phyloP scores from a whole-genome alignment of 2,329 filamentous ascomycete genomes.

The Botrytis sinoallii region DNA sequence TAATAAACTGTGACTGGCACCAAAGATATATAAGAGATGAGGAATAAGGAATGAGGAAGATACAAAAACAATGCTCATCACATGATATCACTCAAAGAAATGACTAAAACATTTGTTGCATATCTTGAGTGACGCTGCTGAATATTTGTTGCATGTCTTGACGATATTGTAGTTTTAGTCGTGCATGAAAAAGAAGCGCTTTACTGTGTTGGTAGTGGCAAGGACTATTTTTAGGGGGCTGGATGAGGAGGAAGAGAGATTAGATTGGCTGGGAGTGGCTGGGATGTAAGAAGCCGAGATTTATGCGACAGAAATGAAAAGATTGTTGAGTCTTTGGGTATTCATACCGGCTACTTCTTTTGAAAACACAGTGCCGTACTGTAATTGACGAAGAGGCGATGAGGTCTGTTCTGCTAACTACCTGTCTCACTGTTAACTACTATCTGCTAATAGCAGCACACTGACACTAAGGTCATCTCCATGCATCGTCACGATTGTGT shows the following conservation, averaged over 20 bases:
- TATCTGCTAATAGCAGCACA: not conserved
- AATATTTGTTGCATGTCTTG: constrained; percentile 13
- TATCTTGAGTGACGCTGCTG: constrained; percentile 16
- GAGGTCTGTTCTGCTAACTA: not conserved
- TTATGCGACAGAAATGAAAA: not conserved
- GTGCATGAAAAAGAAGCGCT: constrained; percentile 4
- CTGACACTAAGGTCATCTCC: not conserved
- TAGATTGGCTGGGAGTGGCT: constrained; percentile 1
- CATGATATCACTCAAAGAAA: not conserved
- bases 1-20: not conserved
- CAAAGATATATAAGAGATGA: no score
- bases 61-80: not conserved
- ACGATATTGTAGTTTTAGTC: not conserved
- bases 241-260: not conserved
- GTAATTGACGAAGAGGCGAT: not conserved
- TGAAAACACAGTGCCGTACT: not conserved
- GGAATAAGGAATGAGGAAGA: not conserved
- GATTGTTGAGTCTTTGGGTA: not conserved
- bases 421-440: not conserved
- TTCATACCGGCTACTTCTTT: not conserved
- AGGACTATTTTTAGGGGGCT: not conserved
- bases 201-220: not conserved
- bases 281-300: not conserved
- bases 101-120: constrained; percentile 17
- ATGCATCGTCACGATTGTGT: not conserved